phyloP scores from a whole-genome alignment of 257 asterid species.

The Fraxinus excelsior region DNA sequence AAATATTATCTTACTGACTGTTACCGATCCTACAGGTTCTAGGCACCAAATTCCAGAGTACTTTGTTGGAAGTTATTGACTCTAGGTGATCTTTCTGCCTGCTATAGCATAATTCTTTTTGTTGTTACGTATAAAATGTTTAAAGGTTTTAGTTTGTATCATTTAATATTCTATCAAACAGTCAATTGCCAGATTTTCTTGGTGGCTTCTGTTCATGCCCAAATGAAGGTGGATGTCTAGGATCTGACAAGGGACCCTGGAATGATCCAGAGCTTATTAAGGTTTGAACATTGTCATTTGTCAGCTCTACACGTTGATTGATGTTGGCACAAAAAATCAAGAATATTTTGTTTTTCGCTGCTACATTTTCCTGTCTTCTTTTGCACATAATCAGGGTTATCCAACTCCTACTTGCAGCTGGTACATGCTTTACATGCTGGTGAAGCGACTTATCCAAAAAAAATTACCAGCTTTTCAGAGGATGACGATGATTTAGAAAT shows the following conservation, averaged over 20 bases:
- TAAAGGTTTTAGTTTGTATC: constrained; percentile 11
- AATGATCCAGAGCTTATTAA: constrained; percentile 77
- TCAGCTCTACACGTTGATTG: constrained; percentile 5
- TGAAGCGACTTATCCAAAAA: constrained; percentile 50
- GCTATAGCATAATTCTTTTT: background rate
- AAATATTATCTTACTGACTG: constrained; percentile 20
- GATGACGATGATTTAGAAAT: constrained; percentile 54
- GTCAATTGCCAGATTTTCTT: constrained; percentile 96
- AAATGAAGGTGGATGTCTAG: constrained; percentile 85
- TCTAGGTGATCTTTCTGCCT: constrained; percentile 55
- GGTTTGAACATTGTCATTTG: constrained; percentile 47
- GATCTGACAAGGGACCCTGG: constrained; percentile 92
- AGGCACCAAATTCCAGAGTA: constrained; percentile 76
- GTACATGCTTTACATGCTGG: constrained; percentile 61
- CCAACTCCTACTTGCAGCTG: constrained; percentile 63
- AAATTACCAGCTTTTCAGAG: constrained; percentile 49
- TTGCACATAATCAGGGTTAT: constrained; percentile 32
- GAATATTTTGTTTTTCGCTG: constrained; percentile 14
- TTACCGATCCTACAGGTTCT: constrained; percentile 64
- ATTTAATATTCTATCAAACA: constrained; percentile 34
- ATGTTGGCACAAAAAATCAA: constrained; percentile 14
- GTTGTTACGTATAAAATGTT: constrained; percentile 3
- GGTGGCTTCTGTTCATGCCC: constrained; percentile 90
- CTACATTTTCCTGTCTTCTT: constrained; percentile 21
- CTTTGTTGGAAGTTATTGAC: constrained; percentile 73